Base-by-base conservation (phyloP, 2,329 filamentous ascomycete species). In the Pseudogymnoascus destructans region DNA sequence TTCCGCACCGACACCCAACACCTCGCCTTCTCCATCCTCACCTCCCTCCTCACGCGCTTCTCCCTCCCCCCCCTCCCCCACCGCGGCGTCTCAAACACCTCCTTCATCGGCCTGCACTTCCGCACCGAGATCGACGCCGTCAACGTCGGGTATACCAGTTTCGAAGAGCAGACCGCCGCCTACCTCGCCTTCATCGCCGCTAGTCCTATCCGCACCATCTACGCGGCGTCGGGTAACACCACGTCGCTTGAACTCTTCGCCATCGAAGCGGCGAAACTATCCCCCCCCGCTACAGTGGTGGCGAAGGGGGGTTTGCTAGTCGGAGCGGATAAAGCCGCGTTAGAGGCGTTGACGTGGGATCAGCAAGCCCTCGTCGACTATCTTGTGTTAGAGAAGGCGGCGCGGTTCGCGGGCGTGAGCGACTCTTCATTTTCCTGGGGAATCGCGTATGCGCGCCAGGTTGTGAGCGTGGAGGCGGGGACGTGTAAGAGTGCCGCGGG, bases 321-420 rank as follows among this genome's bases (percentile, higher is more conserved):
- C 60, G 57, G 62, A 1, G 59, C 61, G 0, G 73, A 75, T 49
- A 62, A 68, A 1, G 61, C 61, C 4, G 61, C 61, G n/a, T 65
- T 79, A 9, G 57, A 69, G 3, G 49, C 35, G 11, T 64, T 78
- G 49, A 72, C 65, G 8, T 77, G 72, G 71, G 75, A 78, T 63
- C 76, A 79, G 67, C 71, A 72, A 57, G 73, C 71, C 0, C 64
- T 79, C 23, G 71, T 79, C 4, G 77, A 80, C 66, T 78, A 75
- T 64, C 71, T 78, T 63, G 71, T 79, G 3, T 64, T 78, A 64
- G 64, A 73, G 57, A 68, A 73, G 19, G 71, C 72, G 8, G 70
- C 70, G 33, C 64, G 72, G 13, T 72, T 78, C 60, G 70, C 70
- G 0, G 76, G 76, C 0, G 67, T 73, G 8, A 71, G 73, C 7